phyloP scores from a whole-genome alignment of 352 stramenopile genomes.

The Phytophthora lateralis region DNA sequence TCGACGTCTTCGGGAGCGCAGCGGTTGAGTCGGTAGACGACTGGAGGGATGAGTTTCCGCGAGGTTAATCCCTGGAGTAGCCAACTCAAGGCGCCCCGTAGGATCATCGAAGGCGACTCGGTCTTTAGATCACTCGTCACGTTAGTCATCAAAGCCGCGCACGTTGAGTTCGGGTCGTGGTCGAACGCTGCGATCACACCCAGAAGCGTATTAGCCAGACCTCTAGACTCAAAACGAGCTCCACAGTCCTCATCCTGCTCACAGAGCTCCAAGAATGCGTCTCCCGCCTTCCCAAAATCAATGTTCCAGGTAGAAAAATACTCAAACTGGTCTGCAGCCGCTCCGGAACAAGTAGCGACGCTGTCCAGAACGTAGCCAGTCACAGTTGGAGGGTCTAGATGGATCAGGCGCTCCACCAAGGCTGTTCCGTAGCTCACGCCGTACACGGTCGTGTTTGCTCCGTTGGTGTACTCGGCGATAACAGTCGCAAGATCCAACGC shows the following conservation, averaged over 20 bases:
- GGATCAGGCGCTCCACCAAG: constrained; percentile 52
- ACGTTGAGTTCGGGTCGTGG: constrained; percentile 26
- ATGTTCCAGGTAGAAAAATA: constrained; percentile 51
- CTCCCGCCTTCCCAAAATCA: constrained; percentile 38
- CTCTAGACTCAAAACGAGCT: constrained; percentile 18
- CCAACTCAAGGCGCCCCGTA: constrained; percentile 30
- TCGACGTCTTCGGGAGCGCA: constrained; percentile 30
- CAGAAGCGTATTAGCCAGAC: constrained; percentile 21
- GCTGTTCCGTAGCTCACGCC: constrained; percentile 58
- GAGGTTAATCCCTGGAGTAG: constrained; percentile 24
- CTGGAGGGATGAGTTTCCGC: constrained; percentile 37
- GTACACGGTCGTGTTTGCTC: constrained; percentile 38
- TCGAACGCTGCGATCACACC: constrained; percentile 28
- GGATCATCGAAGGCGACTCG: constrained; percentile 22
- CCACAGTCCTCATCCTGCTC: constrained; percentile 21
- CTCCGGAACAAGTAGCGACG: constrained; percentile 36
- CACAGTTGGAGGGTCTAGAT: constrained; percentile 41
- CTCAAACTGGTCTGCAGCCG: constrained; percentile 28
- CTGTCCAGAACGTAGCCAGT: constrained; percentile 56
- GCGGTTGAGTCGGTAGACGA: constrained; percentile 41
- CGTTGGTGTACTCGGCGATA: constrained; percentile 27
- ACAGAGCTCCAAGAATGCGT: constrained; percentile 35
- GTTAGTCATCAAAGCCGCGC: constrained; percentile 18
- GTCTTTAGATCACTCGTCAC: constrained; percentile 2
- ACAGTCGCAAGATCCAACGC: constrained; percentile 35